These are phyloP conservation scores for Aureobasidium uvarum DNA, from an alignment of 2,329 filamentous ascomycete genomes.

Conservation along the genomic window DNA sequence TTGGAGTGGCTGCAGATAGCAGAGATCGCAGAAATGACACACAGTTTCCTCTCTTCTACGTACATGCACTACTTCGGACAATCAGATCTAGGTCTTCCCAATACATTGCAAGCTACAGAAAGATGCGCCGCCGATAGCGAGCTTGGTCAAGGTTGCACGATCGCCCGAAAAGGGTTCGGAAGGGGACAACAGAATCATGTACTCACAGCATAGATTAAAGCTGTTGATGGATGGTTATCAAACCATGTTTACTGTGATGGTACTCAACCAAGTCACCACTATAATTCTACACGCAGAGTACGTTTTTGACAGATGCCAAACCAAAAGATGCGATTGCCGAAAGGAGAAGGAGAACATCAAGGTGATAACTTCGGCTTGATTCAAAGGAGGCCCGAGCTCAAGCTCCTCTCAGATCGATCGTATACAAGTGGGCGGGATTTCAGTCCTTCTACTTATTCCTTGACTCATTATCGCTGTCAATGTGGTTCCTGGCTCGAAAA, in stretches of 20 bases:
- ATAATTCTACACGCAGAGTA: neutral
- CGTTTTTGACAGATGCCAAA: neutral
- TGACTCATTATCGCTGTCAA: neutral
- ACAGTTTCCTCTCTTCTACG: neutral
- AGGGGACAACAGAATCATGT: too few relatives aligned
- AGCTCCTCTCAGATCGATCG: neutral
- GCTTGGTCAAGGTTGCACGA: neutral
- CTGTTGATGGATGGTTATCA: neutral
- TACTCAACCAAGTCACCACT: too few relatives aligned
- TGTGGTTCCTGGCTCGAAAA: neutral
- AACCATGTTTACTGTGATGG: neutral
- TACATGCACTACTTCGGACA: neutral
- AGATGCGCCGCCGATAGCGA: neutral
- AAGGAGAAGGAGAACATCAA: conserved; percentile 4
- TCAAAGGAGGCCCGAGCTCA: conserved; percentile 4
- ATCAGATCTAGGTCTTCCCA: neutral
- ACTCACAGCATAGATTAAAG: neutral
- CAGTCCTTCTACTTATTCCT: neutral
- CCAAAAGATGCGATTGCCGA: neutral
- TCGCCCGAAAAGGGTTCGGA: neutral
- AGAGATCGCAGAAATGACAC: too few relatives aligned
- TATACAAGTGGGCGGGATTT: neutral
- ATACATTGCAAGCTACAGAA: neutral
- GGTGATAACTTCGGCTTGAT: neutral
- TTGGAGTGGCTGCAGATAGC: neutral